Base-by-base conservation (phyloP, 768 basidiomycete genomes). In the Coprinellus micaceus region DNA sequence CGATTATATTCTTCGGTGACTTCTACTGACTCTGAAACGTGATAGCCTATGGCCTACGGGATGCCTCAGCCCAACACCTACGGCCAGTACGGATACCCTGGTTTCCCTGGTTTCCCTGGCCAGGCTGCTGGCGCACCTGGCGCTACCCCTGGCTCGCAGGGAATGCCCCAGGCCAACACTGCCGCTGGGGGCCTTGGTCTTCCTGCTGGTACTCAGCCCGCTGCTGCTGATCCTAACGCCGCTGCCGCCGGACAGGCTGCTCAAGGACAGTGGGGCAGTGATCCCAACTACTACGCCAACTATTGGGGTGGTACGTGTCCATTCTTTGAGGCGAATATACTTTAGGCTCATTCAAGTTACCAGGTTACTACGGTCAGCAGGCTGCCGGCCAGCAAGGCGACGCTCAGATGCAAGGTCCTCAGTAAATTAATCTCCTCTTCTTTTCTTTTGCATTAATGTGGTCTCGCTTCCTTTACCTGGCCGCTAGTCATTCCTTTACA, bases 351-450 rank as follows among this genome's bases (percentile, higher is more conserved):
- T 7, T 51, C 19, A 29, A 58, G 60, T 25, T 39, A n/a, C 1
- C 52, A 92, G 91, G 89, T 60, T 93, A 93, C 66, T 93, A 93
- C 63, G 82, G 83, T 51, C 91, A 91, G 70, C 88, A 88, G 71
- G 77, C 81, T 57, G 78, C 79, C 59, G 73, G 69, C 44, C 85
- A 85, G 67, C 85, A 84, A 54, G 77, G 77, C 55, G 87, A 88
- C 60, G 61, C 74, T 52, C 77, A 79, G 63, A 79, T 81, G 79
- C 77, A 77, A 69, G 77, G 77, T 36, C 75, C 78, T 63, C 48
- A 37, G n/a, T 56, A 53, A 40, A 39, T 48, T 45, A 54, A 53
- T n/a, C n/a, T n/a, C n/a, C n/a, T 50, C 56, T 59, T 21, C 51
- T 54, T 52, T 40, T 50, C 48, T 58, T 64, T 66, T 45, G 66